Base-by-base conservation (phyloP, 352 stramenopile species). In the Phytophthora uliginosa region DNA sequence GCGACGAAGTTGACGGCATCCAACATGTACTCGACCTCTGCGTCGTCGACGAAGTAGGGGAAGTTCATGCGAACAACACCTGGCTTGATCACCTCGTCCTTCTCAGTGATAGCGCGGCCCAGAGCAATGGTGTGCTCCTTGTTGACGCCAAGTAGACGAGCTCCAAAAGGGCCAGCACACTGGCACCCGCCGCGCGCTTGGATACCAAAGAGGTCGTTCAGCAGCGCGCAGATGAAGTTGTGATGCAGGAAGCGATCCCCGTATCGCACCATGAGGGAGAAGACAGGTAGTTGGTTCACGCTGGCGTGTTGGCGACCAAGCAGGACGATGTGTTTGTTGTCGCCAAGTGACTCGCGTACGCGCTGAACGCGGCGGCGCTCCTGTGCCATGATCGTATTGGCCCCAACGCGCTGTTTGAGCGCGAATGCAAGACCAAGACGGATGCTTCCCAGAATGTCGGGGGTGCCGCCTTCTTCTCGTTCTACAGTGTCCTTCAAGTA, bases 191-290 rank as follows among this genome's bases (percentile, higher is more conserved):
- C 81, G 15, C 79, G 79, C 5, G 65, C 82, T 53, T 86, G 98
- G 42, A 99, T 94, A 13, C 98, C 98, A 74, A 99, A 99, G 4
- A 99, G 78, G 79, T 99, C 98, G 67, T 99, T 99, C 13, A 99
- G 82, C 36, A 99, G 73, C 38, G 97, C 95, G 63, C 93, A 99
- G 8, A 99, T 96, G 66, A 99, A 99, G 73, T 99, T 99, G 83
- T 98, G 99, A 78, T 99, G 98, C 31, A 99, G 78, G 77, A 98
- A 99, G n/a, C 93, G 69, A 38, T 90, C 77, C 1, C 89, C 87
- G 40, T 84, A 97, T n/a, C 89, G 87, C 34, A 99, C 84, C 18
- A 99, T 71, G 58, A 99, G 98, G 0, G 97, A 99, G 71, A 99
- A 98, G 22, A 99, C 94, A 0, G 97, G 96, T 36, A 99, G 73